A percentile compares a stretch with the other conserved stretches of the same genome.
Conservation (phyloP, 257 asterid genomes). For the Penstemon barbatus region DNA sequence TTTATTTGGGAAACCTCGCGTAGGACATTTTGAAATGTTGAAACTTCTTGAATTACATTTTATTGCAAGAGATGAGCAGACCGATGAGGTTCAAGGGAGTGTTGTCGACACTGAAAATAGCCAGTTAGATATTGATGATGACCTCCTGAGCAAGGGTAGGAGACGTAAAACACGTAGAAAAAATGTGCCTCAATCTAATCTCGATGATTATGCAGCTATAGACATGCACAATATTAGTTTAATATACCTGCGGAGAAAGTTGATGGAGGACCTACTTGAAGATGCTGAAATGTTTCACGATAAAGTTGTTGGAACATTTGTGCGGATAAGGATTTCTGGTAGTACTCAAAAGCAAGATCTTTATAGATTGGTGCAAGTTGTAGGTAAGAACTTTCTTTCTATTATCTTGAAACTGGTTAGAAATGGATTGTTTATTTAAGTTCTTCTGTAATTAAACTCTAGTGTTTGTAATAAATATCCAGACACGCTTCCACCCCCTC, state of each 20-base stretch:
- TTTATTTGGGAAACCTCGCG: constrained; percentile 90
- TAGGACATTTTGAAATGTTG: constrained; percentile 98
- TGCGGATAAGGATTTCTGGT: constrained; percentile 89
- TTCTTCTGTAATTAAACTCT: constrained; percentile 17
- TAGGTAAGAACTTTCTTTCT: constrained; percentile 55
- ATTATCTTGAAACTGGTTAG: constrained; percentile 23
- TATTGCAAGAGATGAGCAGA: constrained; percentile 70
- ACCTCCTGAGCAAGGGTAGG: constrained; percentile 54
- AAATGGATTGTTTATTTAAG: constrained; percentile 18
- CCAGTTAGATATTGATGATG: constrained; percentile 67
- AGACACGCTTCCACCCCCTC: neutral
- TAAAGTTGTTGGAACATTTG: constrained; percentile 86
- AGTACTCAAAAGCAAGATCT: constrained; percentile 88
- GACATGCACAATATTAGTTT: constrained; percentile 87
- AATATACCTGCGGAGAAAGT: constrained; percentile 82
- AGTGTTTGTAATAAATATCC: constrained; percentile 12
- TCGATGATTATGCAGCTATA: constrained; percentile 95
- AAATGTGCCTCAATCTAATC: constrained; percentile 77
- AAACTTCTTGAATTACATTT: constrained; percentile 97
- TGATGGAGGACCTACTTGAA: constrained; percentile 95
- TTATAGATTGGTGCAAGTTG: constrained; percentile 96
- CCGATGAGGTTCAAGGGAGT: constrained; percentile 82
- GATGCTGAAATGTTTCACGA: constrained; percentile 70
- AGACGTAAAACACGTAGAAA: constrained; percentile 77
- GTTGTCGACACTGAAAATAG: constrained; percentile 86